These are phyloP conservation scores for Phaeosphaeriaceae sp. DNA, from an alignment of 2,329 filamentous ascomycete species.

Conservation along the genomic window DNA sequence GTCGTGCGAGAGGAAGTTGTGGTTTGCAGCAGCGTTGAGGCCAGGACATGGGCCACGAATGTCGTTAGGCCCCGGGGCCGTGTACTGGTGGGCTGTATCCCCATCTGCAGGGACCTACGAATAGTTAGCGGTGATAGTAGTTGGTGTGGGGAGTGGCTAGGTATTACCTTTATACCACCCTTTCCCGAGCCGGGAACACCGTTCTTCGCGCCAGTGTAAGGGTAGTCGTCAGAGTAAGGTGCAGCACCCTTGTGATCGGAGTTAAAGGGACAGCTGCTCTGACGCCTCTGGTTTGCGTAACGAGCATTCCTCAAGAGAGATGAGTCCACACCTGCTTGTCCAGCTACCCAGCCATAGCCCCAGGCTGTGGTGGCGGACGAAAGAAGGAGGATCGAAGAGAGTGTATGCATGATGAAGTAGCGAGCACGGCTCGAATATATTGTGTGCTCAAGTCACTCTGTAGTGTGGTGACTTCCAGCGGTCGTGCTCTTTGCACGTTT, in stretches of 20 bases:
- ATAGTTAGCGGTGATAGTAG: background rate
- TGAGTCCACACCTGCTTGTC: slow-evolving; percentile 26
- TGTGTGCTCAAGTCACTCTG: background rate
- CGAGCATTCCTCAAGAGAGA: slow-evolving; percentile 16
- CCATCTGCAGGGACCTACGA: slow-evolving; percentile 47
- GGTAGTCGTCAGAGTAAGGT: slow-evolving; percentile 26
- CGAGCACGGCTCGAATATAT: background rate
- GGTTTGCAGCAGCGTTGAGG: slow-evolving; percentile 53
- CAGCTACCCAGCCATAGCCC: slow-evolving; percentile 28
- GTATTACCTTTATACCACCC: slow-evolving; percentile 48
- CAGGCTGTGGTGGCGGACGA: slow-evolving; percentile 18
- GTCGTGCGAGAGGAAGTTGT: slow-evolving; percentile 51
- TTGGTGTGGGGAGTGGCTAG: background rate
- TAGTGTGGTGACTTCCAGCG: background rate
- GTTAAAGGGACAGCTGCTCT: slow-evolving; percentile 31
- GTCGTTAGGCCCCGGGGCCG: slow-evolving; percentile 26
- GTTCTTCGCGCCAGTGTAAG: slow-evolving; percentile 54
- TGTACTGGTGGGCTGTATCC: slow-evolving; percentile 42
- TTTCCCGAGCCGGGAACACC: slow-evolving; percentile 50
- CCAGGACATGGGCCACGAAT: slow-evolving; percentile 50
- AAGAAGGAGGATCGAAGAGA: slow-evolving; percentile 22
- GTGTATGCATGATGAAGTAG: slow-evolving; percentile 18
- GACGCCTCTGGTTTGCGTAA: slow-evolving; percentile 16
- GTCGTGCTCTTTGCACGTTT: background rate
- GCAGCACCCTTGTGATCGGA: slow-evolving; percentile 29